Conservation (phyloP, 805 yeast species). For the Lachancea thermotolerans region DNA sequence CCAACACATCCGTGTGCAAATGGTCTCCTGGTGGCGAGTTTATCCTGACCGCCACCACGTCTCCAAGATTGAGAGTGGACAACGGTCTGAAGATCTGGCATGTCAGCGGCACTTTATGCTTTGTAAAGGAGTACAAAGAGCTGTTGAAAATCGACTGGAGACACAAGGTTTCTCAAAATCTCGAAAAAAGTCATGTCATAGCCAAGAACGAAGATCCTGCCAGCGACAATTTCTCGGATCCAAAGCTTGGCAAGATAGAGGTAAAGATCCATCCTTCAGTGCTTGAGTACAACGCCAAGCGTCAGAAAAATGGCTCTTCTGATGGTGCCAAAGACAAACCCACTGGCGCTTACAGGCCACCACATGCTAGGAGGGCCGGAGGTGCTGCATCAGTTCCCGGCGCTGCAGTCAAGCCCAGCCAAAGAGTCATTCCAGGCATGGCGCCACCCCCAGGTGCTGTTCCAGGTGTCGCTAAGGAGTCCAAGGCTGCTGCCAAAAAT, state of each 20-base stretch:
- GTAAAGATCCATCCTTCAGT: conserved; percentile 71
- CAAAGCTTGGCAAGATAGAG: conserved; percentile 41
- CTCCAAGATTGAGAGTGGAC: conserved; percentile 95
- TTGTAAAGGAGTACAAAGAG: conserved; percentile 73
- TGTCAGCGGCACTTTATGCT: conserved; percentile 74
- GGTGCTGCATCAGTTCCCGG: conserved; percentile 29
- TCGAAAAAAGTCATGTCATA: conserved; percentile 30
- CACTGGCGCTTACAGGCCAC: conserved; percentile 92
- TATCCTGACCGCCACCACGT: conserved; percentile 90
- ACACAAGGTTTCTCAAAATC: conserved; percentile 36
- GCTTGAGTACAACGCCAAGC: conserved; percentile 40
- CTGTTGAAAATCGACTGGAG: conserved; percentile 81
- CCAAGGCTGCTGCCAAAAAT: conserved; percentile 64
- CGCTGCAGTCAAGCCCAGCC: conserved; percentile 27
- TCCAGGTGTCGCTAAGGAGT: conserved; percentile 47
- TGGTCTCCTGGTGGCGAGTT: conserved; percentile 98
- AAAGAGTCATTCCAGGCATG: conserved; percentile 30
- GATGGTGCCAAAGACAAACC: conserved; percentile 43
- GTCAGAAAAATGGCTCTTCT: conserved; percentile 29
- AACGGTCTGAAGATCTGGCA: conserved; percentile 94
- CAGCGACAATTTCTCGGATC: conserved; percentile 40
- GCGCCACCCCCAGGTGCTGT: conserved; percentile 29
- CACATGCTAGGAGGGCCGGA: conserved; percentile 67
- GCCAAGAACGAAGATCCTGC: conserved; percentile 16
- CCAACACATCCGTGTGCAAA: conserved; percentile 92